Evolutionary conservation across 257 asterid genomes (phyloP).

Genomic region (Nicotiana obtusifolia): DNA sequence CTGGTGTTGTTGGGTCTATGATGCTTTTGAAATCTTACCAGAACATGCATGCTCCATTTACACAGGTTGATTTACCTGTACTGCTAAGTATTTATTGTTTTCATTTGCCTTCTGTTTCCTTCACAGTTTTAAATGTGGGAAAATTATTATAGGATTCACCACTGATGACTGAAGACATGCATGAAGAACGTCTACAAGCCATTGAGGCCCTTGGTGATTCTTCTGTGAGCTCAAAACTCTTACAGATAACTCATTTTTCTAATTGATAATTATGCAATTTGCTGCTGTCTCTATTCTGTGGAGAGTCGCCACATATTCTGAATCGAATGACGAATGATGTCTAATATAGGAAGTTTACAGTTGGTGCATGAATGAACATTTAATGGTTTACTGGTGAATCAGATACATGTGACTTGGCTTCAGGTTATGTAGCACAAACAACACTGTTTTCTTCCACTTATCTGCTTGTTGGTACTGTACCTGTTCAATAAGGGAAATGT

Average conservation of each 20-base stretch:
- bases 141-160: slow-evolving; percentile 64
- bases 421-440: not conserved
- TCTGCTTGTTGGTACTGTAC: not conserved
- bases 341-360: not conserved
- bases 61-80: slow-evolving; percentile 54
- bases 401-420: not conserved
- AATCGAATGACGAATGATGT: not conserved
- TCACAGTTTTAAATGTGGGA: not conserved
- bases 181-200: slow-evolving; percentile 83
- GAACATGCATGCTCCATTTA: slow-evolving; percentile 68
- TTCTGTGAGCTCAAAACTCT: slow-evolving; percentile 45
- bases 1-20: slow-evolving; percentile 50
- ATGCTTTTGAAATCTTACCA: slow-evolving; percentile 70
- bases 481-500: not conserved
- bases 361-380: not conserved
- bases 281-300: not conserved
- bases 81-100: slow-evolving; percentile 15
- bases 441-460: not conserved
- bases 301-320: not conserved
- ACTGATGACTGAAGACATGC: slow-evolving; percentile 96
- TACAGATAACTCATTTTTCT: not conserved
- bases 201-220: slow-evolving; percentile 73
- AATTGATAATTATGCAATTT: not conserved
- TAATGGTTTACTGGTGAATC: not conserved
- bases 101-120: not conserved